Base-by-base conservation (phyloP, 305 asterid species). In the Fraxinus ornus region DNA sequence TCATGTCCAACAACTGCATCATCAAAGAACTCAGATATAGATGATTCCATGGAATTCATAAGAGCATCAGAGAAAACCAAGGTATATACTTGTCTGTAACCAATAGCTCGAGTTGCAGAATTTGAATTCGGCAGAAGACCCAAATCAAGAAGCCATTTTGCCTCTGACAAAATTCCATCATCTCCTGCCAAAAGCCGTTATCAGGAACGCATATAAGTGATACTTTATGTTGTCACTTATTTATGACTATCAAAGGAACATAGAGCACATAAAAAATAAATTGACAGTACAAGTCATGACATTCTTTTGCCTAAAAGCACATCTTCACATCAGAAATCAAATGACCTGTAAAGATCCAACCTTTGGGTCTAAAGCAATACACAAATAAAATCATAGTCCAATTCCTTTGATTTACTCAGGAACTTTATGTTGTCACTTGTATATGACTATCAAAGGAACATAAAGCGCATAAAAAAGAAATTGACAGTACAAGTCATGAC, bases 31-130 rank as follows among this genome's bases (percentile, higher is more conserved):
- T 35, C 37, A 10, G 77, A 30, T 74, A 35, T 47, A 73, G 70
- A 82, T 77, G 21, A 68, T 30, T 75, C 41, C n/a, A 8, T 37
- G 49, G 47, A 70, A 73, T 62, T 72, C 77, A 47, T 32, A 74
- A 41, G 21, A 87, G 19, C 47, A 30, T 44, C 35, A 71, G 79
- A 83, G 76, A 77, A 88, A 71, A 79, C 62, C 80, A 76, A 85
- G 76, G 79, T 75, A 60, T 93, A 96, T 94, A 96, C 99, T 85
- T 96, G 99, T 91, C 98, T 88, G 81, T 96, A 96, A 82, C 99
- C 99, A 83, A 96, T 96, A 83, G 99, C 98, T 79, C 98, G 97
- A 85, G 95, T 91, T 83, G 99, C 97, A 77, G 98, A 92, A 89
- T 87, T 96, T 60, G 95, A 87, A 88, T 94, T 94, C 22, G 99